Evolutionary conservation across 2,329 filamentous ascomycete species (phyloP).

Genomic region (Mycosphaerella sp.): DNA sequence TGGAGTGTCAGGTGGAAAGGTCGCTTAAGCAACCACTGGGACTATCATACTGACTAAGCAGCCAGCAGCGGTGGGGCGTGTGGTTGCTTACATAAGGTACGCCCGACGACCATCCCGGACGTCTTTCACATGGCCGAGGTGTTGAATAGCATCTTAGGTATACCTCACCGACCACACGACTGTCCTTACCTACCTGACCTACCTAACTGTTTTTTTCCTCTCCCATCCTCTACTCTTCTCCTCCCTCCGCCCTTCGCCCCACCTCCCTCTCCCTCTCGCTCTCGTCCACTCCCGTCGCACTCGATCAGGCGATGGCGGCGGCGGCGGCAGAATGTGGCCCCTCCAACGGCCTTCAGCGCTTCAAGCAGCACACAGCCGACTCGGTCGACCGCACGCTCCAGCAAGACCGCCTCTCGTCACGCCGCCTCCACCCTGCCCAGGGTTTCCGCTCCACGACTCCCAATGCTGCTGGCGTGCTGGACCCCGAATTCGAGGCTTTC

Average conservation of each 20-base stretch:
- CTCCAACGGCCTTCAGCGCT: conserved; percentile 66
- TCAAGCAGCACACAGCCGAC: conserved; percentile 59
- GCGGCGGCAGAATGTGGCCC: conserved; percentile 65
- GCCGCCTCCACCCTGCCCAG: conserved; percentile 45
- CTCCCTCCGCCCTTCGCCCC: background rate
- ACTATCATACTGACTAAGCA: no score
- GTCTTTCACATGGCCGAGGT: no score
- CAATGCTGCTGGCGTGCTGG: conserved; percentile 50
- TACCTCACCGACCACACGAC: no score
- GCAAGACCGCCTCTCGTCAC: conserved; percentile 59
- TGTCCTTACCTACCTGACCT: no score
- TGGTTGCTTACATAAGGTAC: no score
- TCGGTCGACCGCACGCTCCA: conserved; percentile 60
- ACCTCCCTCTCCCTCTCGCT: background rate
- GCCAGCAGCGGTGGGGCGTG: no score
- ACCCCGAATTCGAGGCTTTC: conserved; percentile 65
- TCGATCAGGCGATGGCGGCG: conserved; percentile 60
- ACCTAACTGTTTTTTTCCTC: background rate
- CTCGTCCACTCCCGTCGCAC: background rate
- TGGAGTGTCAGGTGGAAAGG: no score
- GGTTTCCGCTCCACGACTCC: conserved; percentile 56
- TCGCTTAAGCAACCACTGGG: no score
- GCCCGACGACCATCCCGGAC: no score
- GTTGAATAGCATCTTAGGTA: no score
- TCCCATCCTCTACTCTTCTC: background rate